Evolutionary conservation across 129 eudicot species (phyloP).

Genomic region (Centella asiatica): DNA sequence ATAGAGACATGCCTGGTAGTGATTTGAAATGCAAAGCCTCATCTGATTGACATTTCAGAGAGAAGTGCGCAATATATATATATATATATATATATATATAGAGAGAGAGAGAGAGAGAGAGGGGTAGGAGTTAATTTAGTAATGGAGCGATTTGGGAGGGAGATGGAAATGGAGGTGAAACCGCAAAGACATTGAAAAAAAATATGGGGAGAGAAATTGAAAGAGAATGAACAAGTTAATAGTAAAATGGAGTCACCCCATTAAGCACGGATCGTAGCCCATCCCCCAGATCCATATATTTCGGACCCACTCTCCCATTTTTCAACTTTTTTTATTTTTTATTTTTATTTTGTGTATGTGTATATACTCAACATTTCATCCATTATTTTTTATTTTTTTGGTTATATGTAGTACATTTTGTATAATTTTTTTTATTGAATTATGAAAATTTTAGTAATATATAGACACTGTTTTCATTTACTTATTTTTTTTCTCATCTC

Average conservation of each 20-base stretch:
- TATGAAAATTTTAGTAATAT: background rate
- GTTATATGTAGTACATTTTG: too few species aligned
- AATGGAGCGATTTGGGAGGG: too few species aligned
- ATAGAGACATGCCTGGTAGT: conserved; percentile 10
- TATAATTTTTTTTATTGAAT: background rate
- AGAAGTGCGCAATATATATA: background rate
- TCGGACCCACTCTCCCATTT: conserved; percentile 1
- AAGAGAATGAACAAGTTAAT: background rate
- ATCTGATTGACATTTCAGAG: background rate
- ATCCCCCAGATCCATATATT: conserved; percentile 5
- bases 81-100: background rate
- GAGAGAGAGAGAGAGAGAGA: background rate
- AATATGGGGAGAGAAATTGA: conserved; percentile 1
- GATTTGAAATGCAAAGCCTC: conserved; percentile 8
- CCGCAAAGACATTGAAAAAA: too few species aligned
- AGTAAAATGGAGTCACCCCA: background rate
- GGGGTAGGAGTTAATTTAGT: too few species aligned
- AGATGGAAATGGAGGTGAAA: too few species aligned
- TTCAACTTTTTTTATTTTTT: background rate
- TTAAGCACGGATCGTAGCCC: background rate
- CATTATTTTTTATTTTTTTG: too few species aligned
- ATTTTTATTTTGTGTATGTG: background rate
- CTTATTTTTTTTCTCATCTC: too few species aligned
- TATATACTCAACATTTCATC: background rate
- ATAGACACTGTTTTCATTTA: too few species aligned